Base-by-base conservation (phyloP, 2,329 filamentous ascomycete species). In the Chrysoporthe austroafricana region DNA sequence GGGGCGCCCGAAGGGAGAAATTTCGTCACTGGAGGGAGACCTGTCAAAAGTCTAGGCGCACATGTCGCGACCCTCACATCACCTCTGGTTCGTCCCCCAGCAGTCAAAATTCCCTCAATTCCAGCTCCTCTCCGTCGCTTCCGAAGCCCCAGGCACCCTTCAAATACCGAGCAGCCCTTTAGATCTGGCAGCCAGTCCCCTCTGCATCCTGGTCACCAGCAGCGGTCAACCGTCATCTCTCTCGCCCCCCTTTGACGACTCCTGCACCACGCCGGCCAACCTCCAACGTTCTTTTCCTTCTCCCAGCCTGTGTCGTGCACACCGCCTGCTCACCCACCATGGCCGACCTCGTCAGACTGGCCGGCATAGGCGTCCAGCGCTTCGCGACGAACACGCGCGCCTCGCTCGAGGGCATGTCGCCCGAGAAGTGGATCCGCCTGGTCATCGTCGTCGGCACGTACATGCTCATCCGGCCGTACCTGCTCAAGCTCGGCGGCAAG, bases 361-460 rank as follows among this genome's bases (percentile, higher is more conserved):
- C 71, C 50, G 50, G 72, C 42, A 66, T 71, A 32, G 48, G 73
- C 34, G 70, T 73, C 71, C 72, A 77, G 62, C 80, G 81, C 73
- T 73, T 83, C 70, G 71, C 76, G 65, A 84, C 78, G 77, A 89
- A 89, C 75, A 64, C 88, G 21, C 74, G 77, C 64, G 74, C 79
- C 43, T 81, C 83, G 34, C 82, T 90, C 71, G 77, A 79, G 70
- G 80, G 78, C 70, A 84, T 89, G 82, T 80, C 82, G 1, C 73
- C 77, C 13, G 79, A 87, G 72, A 80, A 84, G 54, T 88, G 85
- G 82, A 84, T 96, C 73, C 91, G 92, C 60, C 84, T 96, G 67
- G 79, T 93, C 72, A 84, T 88, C 72, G 86, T 93, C 70, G 86
- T 93, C 26, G 87, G 92, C 73, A 89, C 87, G 66, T 96, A 95